Base-by-base conservation (phyloP, 164 flowering plant species). In the Houttuynia cordata region DNA sequence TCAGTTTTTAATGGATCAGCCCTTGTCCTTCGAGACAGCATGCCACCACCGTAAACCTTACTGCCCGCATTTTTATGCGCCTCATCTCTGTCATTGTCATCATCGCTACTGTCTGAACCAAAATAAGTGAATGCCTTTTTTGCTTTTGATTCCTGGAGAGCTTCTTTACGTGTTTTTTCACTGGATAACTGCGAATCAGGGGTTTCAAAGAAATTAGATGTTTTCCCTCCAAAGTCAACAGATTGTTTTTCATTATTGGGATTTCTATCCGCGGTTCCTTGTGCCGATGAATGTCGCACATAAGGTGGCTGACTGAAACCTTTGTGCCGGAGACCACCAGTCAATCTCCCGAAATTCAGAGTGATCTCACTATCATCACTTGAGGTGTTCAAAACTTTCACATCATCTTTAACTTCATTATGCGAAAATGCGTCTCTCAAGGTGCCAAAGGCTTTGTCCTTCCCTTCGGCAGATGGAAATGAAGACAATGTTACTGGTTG, bases 321-420 rank as follows among this genome's bases (percentile, higher is more conserved):
- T 71, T 84, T 89, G 68, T 91, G 84, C 49, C 86, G 70, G 51
- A 80, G 60, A 58, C 98, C 98, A 70, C 98, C 97, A 0, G 68
- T 78, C 63, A 88, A 68, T 18, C 20, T 70, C 53, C 82, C 88
- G 19, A 81, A 73, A 21, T 70, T 83, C 62, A 87, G 62, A 53
- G 63, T 78, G 8, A 55, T 64, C 25, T 58, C 78, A 58, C 62
- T 68, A 42, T 70, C 87, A 12, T 56, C 34, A 62, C 62, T 70
- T 7, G 71, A 59, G 50, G 59, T 61, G 58, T 56, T 47, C 14
- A 54, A 23, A 64, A 63, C 1, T 41, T 62, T 73, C 61, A 64
- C 62, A 24, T 23, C 14, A 57, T 34, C 24, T 64, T 62, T 54
- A n/a, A n/a, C n/a, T 42, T 68, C 19, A 17, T 20, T 51, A 41